Conservation (phyloP, 768 basidiomycete species). For the Roridomyces roridus region DNA sequence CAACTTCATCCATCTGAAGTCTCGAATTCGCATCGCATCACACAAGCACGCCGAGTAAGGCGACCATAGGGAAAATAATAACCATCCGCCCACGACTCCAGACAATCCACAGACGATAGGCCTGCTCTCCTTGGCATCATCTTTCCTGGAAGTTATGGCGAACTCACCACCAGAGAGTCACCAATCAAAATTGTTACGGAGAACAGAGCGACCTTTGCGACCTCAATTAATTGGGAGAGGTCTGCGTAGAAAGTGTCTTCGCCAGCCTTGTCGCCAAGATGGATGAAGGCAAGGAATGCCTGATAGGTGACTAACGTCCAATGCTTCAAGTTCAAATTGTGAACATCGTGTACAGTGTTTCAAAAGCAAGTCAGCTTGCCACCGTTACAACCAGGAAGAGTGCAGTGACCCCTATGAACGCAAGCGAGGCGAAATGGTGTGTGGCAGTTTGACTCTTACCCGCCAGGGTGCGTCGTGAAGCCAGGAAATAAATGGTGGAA, state of each 20-base stretch:
- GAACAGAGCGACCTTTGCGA: not conserved
- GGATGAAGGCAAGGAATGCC: slow-evolving; percentile 13
- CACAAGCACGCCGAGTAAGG: not conserved
- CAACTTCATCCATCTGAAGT: too few species aligned
- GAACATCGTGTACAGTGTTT: too few species aligned
- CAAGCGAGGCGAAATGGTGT: slow-evolving; percentile 4
- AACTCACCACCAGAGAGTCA: slow-evolving; percentile 5
- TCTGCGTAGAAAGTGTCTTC: slow-evolving; percentile 13
- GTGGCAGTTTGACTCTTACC: not conserved
- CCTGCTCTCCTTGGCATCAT: slow-evolving; percentile 33
- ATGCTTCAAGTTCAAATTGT: slow-evolving; percentile 17
- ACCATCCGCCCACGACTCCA: slow-evolving; percentile 6
- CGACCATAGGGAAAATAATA: slow-evolving; percentile 7
- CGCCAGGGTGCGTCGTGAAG: slow-evolving; percentile 2
- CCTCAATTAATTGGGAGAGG: not conserved
- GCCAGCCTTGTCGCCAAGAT: not conserved
- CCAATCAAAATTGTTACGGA: not conserved
- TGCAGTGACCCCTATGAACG: not conserved
- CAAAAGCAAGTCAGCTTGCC: not conserved
- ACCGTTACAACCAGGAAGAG: slow-evolving; percentile 4
- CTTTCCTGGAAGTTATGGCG: not conserved
- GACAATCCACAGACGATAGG: slow-evolving; percentile 45
- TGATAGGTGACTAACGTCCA: slow-evolving; percentile 16
- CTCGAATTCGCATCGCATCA: too few species aligned
- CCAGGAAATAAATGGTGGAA: slow-evolving; percentile 6